Conservation (phyloP, 192 early-diverging fungal species). For the Allomyces macrogynus region DNA sequence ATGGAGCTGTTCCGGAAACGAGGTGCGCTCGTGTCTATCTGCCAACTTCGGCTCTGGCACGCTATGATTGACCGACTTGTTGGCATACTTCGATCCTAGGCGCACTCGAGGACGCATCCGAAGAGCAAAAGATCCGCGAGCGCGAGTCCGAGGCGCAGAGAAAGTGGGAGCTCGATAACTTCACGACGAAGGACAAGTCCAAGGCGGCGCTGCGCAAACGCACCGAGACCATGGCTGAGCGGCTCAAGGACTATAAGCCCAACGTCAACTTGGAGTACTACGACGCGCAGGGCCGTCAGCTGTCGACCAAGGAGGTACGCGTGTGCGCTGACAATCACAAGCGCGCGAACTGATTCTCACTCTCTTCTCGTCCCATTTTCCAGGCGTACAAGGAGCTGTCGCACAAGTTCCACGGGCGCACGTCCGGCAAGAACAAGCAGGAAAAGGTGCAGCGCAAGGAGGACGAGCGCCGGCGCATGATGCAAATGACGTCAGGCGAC, state of each 20-base stretch:
- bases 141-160: constrained; percentile 10
- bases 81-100: background rate
- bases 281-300: constrained; percentile 62
- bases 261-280: constrained; percentile 74
- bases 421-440: constrained; percentile 81
- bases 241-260: constrained; percentile 78
- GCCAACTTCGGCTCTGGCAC: background rate
- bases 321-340: background rate
- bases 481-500: constrained; percentile 50
- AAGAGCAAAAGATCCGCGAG: constrained; percentile 49
- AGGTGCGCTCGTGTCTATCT: constrained; percentile 25
- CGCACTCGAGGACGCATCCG: constrained; percentile 29
- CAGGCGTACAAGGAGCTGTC: constrained; percentile 71
- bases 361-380: background rate
- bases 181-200: constrained; percentile 21
- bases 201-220: constrained; percentile 13
- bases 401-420: constrained; percentile 90
- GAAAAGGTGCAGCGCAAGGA: constrained; percentile 68
- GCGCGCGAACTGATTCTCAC: too few species aligned
- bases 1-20: constrained; percentile 60
- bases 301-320: constrained; percentile 63
- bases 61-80: too few species aligned
- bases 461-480: constrained; percentile 54
- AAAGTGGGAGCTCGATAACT: constrained; percentile 3
- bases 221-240: constrained; percentile 25